These are phyloP conservation scores for Pontederia paniculata DNA, from an alignment of 176 grass and related monocot genomes.

Conservation along the genomic window DNA sequence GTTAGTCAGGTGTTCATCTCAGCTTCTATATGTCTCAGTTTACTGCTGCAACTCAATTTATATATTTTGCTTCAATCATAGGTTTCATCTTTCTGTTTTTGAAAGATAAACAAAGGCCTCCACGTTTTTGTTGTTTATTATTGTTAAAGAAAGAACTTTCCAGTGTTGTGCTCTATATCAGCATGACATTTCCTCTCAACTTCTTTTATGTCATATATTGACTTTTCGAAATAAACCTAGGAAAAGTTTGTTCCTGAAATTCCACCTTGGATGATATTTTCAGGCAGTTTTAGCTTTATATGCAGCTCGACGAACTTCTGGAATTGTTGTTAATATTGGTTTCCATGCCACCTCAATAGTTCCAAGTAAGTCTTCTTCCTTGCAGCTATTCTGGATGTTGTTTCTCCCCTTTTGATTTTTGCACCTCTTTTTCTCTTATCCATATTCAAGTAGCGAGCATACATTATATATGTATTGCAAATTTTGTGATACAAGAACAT, in stretches of 20 bases:
- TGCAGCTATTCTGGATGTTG: too few relatives aligned
- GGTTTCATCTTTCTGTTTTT: too few relatives aligned
- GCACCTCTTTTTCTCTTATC: not conserved
- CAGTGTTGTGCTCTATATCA: too few relatives aligned
- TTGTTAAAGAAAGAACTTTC: too few relatives aligned
- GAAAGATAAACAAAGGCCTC: too few relatives aligned
- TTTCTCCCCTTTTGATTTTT: not conserved
- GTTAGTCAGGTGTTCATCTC: conserved; percentile 63
- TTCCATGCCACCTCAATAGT: conserved; percentile 76
- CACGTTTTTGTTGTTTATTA: too few relatives aligned
- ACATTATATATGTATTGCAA: too few relatives aligned
- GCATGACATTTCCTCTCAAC: too few relatives aligned
- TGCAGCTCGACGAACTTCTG: conserved; percentile 69
- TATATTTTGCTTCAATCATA: not conserved
- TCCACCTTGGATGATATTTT: conserved; percentile 12
- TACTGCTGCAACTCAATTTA: not conserved
- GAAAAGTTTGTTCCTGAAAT: too few relatives aligned
- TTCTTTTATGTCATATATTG: too few relatives aligned
- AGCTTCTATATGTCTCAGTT: not conserved
- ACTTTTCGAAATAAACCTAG: too few relatives aligned
- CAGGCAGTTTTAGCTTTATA: conserved; percentile 89
- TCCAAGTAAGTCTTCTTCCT: conserved; percentile 69
- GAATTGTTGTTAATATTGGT: conserved; percentile 92
- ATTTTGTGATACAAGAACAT: too few relatives aligned
- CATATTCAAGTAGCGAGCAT: not conserved